Percentiles rank a stretch among this genome's conserved stretches.
Conservation (phyloP, 1,284 basidiomycete species). For the Xerocomus amazonicus region DNA sequence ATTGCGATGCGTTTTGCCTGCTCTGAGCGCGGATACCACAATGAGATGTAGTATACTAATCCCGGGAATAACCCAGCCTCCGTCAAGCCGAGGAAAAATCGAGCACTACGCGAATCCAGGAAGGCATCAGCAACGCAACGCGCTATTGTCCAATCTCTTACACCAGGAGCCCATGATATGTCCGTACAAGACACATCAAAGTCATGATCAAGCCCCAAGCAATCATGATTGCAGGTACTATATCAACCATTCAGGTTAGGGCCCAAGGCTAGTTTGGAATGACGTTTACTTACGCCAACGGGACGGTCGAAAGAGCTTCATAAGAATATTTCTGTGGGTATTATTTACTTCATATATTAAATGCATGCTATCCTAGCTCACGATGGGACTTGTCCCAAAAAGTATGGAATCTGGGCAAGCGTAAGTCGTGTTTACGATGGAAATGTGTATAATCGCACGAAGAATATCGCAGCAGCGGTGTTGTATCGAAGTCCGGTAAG, state of each 20-base stretch:
- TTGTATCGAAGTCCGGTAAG: constrained; percentile 40
- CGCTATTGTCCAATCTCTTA: constrained; percentile 3
- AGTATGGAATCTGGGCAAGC: constrained; percentile 37
- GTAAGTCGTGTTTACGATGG: not conserved
- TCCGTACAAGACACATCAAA: constrained; percentile 32
- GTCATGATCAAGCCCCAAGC: constrained; percentile 42
- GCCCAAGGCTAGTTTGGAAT: not conserved
- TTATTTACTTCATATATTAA: not conserved
- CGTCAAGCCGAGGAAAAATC: constrained; percentile 29
- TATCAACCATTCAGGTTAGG: not conserved
- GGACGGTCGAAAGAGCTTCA: constrained; percentile 42
- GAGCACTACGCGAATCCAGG: constrained; percentile 31
- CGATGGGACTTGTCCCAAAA: constrained; percentile 44
- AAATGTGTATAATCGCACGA: constrained; percentile 29
- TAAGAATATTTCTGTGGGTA: constrained; percentile 36
- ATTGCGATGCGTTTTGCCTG: constrained; percentile 2
- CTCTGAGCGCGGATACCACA: constrained; percentile 6
- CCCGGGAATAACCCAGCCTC: constrained; percentile 5
- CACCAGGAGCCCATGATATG: constrained; percentile 24
- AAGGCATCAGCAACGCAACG: constrained; percentile 2
- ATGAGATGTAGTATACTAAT: constrained; percentile 1
- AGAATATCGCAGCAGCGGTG: constrained; percentile 43
- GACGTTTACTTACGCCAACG: constrained; percentile 36
- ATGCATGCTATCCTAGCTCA: constrained; percentile 19
- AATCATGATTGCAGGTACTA: constrained; percentile 44